Percentiles rank a stretch among this genome's conserved stretches.
Conservation (phyloP, 1,284 basidiomycete species). For the Phlebopus sp. region DNA sequence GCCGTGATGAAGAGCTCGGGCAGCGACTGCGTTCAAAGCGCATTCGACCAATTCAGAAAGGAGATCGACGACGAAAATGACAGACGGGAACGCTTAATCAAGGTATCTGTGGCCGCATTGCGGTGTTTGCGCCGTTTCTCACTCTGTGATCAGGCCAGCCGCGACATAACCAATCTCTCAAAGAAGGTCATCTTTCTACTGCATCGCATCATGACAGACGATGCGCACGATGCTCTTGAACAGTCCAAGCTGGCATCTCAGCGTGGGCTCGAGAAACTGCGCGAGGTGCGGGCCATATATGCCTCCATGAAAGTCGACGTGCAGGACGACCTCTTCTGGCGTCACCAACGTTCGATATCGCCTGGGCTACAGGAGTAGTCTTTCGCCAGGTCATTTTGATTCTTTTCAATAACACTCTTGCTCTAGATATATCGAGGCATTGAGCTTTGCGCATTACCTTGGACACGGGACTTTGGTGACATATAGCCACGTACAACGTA, state of each 20-base stretch:
- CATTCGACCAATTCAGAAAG: conserved; percentile 61
- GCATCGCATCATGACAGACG: conserved; percentile 71
- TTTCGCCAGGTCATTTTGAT: background rate
- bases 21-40: conserved; percentile 24
- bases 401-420: conserved; percentile 13
- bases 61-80: conserved; percentile 77
- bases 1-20: background rate
- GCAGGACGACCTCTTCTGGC: conserved; percentile 74
- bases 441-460: conserved; percentile 88
- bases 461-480: conserved; percentile 71
- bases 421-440: conserved; percentile 79
- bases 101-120: conserved; percentile 44
- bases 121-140: conserved; percentile 4
- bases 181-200: conserved; percentile 95
- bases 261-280: conserved; percentile 65
- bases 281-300: conserved; percentile 69
- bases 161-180: conserved; percentile 90
- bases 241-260: conserved; percentile 43
- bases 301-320: conserved; percentile 64
- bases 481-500: conserved; percentile 64
- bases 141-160: conserved; percentile 50
- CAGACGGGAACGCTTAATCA: conserved; percentile 79
- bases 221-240: conserved; percentile 36
- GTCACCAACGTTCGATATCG: conserved; percentile 74
- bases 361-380: conserved; percentile 72